Percentiles rank a stretch among this genome's conserved stretches.
Evolutionary conservation across 1,284 basidiomycete genomes (phyloP).

Genomic region (Cutaneotrichosporon cutaneum): DNA sequence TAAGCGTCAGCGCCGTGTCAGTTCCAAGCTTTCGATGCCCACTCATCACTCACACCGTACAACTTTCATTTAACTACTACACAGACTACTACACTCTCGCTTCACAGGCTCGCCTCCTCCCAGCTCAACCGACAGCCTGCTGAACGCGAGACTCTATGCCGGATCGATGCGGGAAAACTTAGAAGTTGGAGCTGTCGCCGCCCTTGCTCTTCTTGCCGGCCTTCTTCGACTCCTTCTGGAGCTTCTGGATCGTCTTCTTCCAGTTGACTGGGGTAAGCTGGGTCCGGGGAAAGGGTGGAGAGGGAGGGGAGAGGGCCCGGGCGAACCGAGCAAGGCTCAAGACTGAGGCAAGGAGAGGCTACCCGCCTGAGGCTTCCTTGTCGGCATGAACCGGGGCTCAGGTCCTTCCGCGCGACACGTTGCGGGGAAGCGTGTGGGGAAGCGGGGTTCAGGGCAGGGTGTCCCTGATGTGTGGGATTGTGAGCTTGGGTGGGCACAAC

Average conservation of each 20-base stretch:
- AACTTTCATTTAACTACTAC: slow-evolving; percentile 14
- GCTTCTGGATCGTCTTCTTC: slow-evolving; percentile 53
- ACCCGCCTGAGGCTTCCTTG: no score
- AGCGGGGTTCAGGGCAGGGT: not conserved
- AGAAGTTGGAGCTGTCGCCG: slow-evolving; percentile 12
- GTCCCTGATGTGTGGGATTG: not conserved
- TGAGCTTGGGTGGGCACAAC: not conserved
- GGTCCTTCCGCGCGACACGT: no score
- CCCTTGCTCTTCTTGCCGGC: slow-evolving; percentile 14
- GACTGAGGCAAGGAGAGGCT: no score
- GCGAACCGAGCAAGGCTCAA: not conserved
- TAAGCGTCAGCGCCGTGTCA: no score
- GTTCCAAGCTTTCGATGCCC: no score
- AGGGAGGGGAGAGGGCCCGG: not conserved
- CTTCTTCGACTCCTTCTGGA: slow-evolving; percentile 51
- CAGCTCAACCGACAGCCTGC: slow-evolving; percentile 5
- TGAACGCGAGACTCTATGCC: slow-evolving; percentile 10
- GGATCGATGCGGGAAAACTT: not conserved
- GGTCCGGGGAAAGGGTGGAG: not conserved
- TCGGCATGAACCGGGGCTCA: no score
- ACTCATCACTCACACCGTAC: slow-evolving; percentile 1
- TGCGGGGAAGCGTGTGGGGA: not conserved
- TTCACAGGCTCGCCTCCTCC: slow-evolving; percentile 3
- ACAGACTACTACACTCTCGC: slow-evolving; percentile 2
- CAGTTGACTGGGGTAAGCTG: slow-evolving; percentile 42